Percentiles rank a stretch among this genome's conserved stretches.
Evolutionary conservation across 129 eudicot genomes (phyloP).

Genomic region (Artemisia argyi): DNA sequence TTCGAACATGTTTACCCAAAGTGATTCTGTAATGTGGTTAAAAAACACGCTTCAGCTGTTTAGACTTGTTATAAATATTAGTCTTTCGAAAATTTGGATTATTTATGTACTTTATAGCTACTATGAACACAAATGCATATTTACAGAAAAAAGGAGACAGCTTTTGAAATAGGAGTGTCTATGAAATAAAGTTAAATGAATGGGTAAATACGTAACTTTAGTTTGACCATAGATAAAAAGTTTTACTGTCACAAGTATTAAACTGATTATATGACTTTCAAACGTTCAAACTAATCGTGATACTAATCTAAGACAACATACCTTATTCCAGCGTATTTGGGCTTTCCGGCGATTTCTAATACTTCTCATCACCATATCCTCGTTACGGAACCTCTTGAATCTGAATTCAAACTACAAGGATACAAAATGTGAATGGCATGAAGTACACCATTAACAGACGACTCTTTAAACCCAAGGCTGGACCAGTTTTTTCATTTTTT

Average conservation of each 20-base stretch:
- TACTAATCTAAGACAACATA: conserved; percentile 18
- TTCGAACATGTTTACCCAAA: background rate
- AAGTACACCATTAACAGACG: background rate
- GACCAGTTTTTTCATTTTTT: conserved; percentile 8
- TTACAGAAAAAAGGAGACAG: background rate
- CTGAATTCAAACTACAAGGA: conserved; percentile 69
- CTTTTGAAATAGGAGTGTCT: background rate
- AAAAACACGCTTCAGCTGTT: background rate
- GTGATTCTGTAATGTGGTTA: too few species aligned
- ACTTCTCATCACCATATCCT: conserved; percentile 60
- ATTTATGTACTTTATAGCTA: background rate
- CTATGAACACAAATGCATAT: background rate
- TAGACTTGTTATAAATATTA: background rate
- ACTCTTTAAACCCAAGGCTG: background rate
- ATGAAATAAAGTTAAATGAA: background rate
- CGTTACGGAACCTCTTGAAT: conserved; percentile 75
- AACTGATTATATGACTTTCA: too few species aligned
- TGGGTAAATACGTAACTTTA: background rate
- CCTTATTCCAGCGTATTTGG: conserved; percentile 75
- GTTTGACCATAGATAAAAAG: background rate
- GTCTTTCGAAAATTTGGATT: background rate
- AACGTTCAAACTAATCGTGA: too few species aligned
- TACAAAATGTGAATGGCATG: background rate
- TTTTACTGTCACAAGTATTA: background rate
- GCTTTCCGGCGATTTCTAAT: conserved; percentile 79